Base-by-base conservation (phyloP, 768 basidiomycete species). In the Tubosaeta sp. region DNA sequence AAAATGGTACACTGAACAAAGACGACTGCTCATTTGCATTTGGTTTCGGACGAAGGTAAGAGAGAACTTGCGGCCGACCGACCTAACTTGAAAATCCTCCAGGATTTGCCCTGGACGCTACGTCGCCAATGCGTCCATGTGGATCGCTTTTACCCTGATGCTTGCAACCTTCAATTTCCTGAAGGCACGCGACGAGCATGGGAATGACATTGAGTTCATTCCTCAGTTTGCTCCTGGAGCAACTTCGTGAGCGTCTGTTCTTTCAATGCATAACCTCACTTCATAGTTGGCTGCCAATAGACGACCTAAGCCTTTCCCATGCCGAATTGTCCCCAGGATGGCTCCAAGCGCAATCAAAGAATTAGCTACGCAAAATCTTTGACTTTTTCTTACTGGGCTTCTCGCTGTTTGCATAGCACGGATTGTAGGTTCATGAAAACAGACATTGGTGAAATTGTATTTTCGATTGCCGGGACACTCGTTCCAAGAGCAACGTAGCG, bases 41-140 rank as follows among this genome's bases (percentile, higher is more conserved):
- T 12, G 65, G 62, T n/a, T 62, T 58, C 11, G 62, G 65, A 35
- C 55, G 64, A 54, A 64, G 64, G 63, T 61, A 30, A 3, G n/a
- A n/a, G n/a, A n/a, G n/a, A n/a, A n/a, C n/a, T n/a, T n/a, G 49
- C 29, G 13, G 35, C 11, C n/a, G 3, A 11, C 32, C 25, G 30
- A 35, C 21, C 7, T 16, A n/a, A 38, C 25, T 3, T 14, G 29
- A 48, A 21, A 29, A 21, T 46, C 52, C 29, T 13, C 46, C 30
- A 62, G 65, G 51, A 42, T 56, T 10, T 65, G 55, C 14, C 65
- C 65, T 19, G 63, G 65, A 39, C 50, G 43, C 36, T 38, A 62
- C 27, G 47, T 60, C 36, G 64, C 56, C n/a, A 25, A 58, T 38
- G 58, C 48, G 3, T 66, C 65, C 22, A 31, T 66, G 43, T 67